Evolutionary conservation across 2,329 filamentous ascomycete genomes (phyloP).

Genomic region (Diaporthe citri): DNA sequence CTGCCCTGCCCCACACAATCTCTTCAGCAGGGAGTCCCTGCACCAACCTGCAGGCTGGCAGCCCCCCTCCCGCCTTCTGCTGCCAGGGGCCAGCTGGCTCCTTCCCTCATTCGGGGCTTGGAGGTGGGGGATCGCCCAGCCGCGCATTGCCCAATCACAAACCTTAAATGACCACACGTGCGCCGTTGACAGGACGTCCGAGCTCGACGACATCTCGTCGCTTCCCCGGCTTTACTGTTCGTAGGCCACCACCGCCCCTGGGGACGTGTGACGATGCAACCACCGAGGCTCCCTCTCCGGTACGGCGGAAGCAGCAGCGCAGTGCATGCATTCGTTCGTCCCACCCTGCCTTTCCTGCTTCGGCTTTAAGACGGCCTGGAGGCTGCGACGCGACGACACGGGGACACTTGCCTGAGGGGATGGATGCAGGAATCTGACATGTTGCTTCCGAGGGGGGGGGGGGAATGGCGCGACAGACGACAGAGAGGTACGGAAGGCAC

Average conservation of each 20-base stretch:
- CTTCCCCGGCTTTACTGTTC: slow-evolving; percentile 28
- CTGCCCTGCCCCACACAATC: slow-evolving; percentile 27
- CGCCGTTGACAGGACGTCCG: slow-evolving; percentile 13
- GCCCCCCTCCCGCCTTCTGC: background rate
- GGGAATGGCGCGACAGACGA: background rate
- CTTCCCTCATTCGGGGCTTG: background rate
- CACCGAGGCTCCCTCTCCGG: slow-evolving; percentile 2
- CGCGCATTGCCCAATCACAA: slow-evolving; percentile 16
- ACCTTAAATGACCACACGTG: slow-evolving; percentile 6
- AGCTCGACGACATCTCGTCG: slow-evolving; percentile 26
- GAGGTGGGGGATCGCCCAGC: slow-evolving; percentile 16
- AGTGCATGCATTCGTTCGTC: background rate
- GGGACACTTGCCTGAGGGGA: background rate
- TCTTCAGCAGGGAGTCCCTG: slow-evolving; percentile 15
- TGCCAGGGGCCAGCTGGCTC: slow-evolving; percentile 14
- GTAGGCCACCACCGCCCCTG: background rate
- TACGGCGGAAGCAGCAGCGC: background rate
- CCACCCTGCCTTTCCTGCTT: background rate
- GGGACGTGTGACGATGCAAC: background rate
- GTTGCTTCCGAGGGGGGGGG: background rate
- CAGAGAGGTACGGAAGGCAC: background rate
- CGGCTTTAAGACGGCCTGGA: slow-evolving; percentile 8
- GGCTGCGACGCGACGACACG: slow-evolving; percentile 1
- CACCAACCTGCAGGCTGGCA: background rate
- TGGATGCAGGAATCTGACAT: background rate